Conservation (phyloP, 2,329 filamentous ascomycete genomes). For the Colletotrichum euphorbiae region DNA sequence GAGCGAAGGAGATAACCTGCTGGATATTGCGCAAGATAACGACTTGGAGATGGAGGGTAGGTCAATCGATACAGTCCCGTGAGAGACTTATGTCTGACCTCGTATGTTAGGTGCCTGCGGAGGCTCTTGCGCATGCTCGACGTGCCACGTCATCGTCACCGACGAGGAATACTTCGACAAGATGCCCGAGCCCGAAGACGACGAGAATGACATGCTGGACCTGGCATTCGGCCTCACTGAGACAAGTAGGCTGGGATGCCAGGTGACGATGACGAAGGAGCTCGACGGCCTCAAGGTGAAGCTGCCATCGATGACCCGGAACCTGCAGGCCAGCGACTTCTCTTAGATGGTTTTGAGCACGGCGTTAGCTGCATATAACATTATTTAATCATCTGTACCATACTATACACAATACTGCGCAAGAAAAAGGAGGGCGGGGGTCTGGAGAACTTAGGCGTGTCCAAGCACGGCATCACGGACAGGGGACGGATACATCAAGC, state of each 20-base stretch:
- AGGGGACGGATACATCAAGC: conserved; percentile 25
- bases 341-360: conserved; percentile 45
- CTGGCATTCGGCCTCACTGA: conserved; percentile 91
- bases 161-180: conserved; percentile 80
- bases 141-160: conserved; percentile 88
- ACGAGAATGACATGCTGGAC: conserved; percentile 92
- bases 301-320: conserved; percentile 93
- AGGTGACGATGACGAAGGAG: conserved; percentile 91
- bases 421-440: not conserved
- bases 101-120: conserved; percentile 80
- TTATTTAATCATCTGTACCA: conserved; percentile 38
- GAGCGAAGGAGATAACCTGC: conserved; percentile 86
- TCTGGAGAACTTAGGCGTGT: conserved; percentile 8
- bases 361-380: conserved; percentile 26
- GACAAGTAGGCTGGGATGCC: conserved; percentile 85
- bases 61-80: conserved; percentile 30
- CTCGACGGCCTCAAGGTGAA: conserved; percentile 87
- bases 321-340: conserved; percentile 96
- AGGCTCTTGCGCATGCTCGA: conserved; percentile 92
- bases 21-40: conserved; percentile 94
- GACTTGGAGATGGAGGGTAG: conserved; percentile 96
- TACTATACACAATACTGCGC: conserved; percentile 31
- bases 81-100: not conserved
- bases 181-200: conserved; percentile 82
- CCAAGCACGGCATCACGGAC: conserved; percentile 34